phyloP scores from a whole-genome alignment of 2,329 filamentous ascomycete genomes.

The Trichoderma gracile region DNA sequence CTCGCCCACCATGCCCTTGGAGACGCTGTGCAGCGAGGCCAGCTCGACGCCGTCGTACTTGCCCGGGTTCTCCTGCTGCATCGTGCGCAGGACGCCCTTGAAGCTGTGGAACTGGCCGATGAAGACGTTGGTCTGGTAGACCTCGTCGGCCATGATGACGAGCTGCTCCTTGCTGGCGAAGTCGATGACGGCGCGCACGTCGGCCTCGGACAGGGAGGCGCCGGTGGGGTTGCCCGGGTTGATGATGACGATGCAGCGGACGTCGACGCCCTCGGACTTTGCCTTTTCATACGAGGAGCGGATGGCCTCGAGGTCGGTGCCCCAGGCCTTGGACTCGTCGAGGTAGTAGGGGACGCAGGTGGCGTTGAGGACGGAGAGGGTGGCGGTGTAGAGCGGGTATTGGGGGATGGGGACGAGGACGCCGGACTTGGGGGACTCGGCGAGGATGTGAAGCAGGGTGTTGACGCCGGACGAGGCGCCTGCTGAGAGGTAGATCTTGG shows the following conservation, averaged over 20 bases:
- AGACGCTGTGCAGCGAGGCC: slow-evolving; percentile 87
- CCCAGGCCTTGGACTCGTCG: slow-evolving; percentile 83
- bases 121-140: slow-evolving; percentile 99
- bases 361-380: slow-evolving; percentile 80
- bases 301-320: slow-evolving; percentile 81
- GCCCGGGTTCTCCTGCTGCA: slow-evolving; percentile 73
- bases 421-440: slow-evolving; percentile 72
- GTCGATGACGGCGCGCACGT: slow-evolving; percentile 82
- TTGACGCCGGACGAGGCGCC: slow-evolving; percentile 95
- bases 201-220: slow-evolving; percentile 74
- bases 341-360: slow-evolving; percentile 90
- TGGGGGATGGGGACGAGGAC: slow-evolving; percentile 95
- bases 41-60: slow-evolving; percentile 86
- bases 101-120: slow-evolving; percentile 92
- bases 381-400: slow-evolving; percentile 96
- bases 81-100: slow-evolving; percentile 79
- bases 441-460: slow-evolving; percentile 88
- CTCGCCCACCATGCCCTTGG: slow-evolving; percentile 98
- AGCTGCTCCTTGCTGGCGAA: slow-evolving; percentile 83
- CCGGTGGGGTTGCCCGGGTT: slow-evolving; percentile 98
- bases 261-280: slow-evolving; percentile 74
- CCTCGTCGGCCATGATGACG: slow-evolving; percentile 92
- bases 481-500: slow-evolving; percentile 84
- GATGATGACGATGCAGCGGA: slow-evolving; percentile 93
- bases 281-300: slow-evolving; percentile 72